Evolutionary conservation across 495 filamentous ascomycete genomes (phyloP), one percentile per base, ranked within the genome.

Genomic region (Penicillium argentinense): DNA sequence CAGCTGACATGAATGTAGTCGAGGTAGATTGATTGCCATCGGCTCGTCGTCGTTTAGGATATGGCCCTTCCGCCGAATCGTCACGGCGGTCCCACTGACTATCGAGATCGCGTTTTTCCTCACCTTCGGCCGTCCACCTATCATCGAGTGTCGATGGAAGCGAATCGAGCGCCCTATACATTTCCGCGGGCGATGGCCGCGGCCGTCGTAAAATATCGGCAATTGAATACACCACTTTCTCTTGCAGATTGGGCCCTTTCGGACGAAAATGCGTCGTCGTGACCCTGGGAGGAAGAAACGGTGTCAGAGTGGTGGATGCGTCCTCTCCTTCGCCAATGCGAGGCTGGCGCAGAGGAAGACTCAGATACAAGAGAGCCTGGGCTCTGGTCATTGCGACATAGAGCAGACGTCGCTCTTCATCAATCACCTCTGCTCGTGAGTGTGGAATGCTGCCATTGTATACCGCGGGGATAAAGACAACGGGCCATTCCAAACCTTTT

Each of bases 361-460:
- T 96, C 40, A 97, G 76, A 56, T 97, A 97, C n/a, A 99, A 74
- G 24, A 99, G 68, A 5, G 81, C 85, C 63, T 97, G 85, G 1
- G 95, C 93, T 68, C 93, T 76, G 4, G 95, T 99, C 95, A 99
- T 99, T 6, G 92, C 95, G 5, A 99, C 95, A 62, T 97, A 99
- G 0, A 99, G 75, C 39, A 99, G 67, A 39, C 95, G 73, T 47
- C 95, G 74, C 60, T 99, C 95, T 66, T 99, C 95, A 47, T 92
- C 87, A 12, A 75, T 72, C 57, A 97, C 91, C 37, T 99, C 95
- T 9, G 91, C 82, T 50, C 93, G 77, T n/a, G 85, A 87, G 67
- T 99, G 95, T 2, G 95, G 95, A 43, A 97, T 97, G 13, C 85
- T 93, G 11, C 92, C 92, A 24, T 93, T 81, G 61, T 96, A 97